These are phyloP conservation scores for Torulaspora globosa DNA, from an alignment of 1,139 yeast species.

Conservation along the genomic window DNA sequence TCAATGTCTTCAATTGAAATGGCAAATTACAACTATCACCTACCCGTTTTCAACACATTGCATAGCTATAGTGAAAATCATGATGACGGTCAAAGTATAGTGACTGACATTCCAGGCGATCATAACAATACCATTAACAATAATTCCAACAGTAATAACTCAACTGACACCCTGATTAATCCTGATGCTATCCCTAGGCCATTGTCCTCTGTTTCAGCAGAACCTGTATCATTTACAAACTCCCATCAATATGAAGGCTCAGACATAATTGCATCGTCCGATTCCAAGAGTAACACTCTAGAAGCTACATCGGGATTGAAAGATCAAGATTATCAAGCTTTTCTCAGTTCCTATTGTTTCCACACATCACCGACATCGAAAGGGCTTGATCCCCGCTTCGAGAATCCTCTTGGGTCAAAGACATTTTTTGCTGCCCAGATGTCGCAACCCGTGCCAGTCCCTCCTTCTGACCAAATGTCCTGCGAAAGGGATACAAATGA, in stretches of 20 bases:
- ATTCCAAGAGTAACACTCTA: background rate
- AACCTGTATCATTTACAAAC: constrained; percentile 3
- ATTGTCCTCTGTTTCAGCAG: constrained; percentile 9
- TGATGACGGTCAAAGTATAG: constrained; percentile 22
- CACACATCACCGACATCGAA: constrained; percentile 17
- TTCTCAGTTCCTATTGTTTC: constrained; percentile 30
- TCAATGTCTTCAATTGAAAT: constrained; percentile 11
- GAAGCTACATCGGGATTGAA: constrained; percentile 9
- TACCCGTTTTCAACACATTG: constrained; percentile 7
- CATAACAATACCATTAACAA: background rate
- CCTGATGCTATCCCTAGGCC: constrained; percentile 13
- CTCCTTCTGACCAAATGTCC: background rate
- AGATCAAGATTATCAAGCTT: constrained; percentile 27
- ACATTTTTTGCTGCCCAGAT: background rate
- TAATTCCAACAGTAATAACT: constrained; percentile 13
- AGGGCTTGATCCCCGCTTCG: background rate
- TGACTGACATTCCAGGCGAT: constrained; percentile 19
- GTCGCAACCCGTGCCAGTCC: background rate
- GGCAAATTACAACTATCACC: constrained; percentile 10
- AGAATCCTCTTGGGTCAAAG: background rate
- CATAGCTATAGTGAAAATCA: constrained; percentile 9
- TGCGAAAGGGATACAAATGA: background rate
- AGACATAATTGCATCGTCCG: background rate
- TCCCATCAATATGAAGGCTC: background rate
- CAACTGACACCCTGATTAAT: constrained; percentile 20